A percentile compares a stretch with the other conserved stretches of the same genome.
Evolutionary conservation across 164 flowering plant species (phyloP).

Genomic region (Piper betle): DNA sequence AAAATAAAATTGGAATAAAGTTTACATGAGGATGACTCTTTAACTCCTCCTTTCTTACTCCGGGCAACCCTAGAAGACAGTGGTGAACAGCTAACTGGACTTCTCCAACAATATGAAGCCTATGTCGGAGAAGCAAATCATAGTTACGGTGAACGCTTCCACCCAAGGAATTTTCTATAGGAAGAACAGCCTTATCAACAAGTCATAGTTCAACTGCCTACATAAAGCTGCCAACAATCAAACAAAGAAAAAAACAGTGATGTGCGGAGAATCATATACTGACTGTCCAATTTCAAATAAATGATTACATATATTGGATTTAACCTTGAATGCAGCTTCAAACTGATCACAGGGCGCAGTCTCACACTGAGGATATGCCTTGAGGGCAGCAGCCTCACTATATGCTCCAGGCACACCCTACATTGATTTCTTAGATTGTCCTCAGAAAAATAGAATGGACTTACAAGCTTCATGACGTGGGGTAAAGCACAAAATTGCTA

Average conservation of each 20-base stretch:
- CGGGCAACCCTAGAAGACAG: slow-evolving; percentile 61
- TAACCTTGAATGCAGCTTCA: slow-evolving; percentile 57
- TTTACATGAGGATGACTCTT: slow-evolving; percentile 58
- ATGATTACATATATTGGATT: not conserved
- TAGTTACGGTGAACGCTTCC: slow-evolving; percentile 67
- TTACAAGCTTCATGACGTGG: too few relatives aligned
- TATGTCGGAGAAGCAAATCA: slow-evolving; percentile 61
- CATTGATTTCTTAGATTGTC: too few relatives aligned
- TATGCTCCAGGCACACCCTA: slow-evolving; percentile 54
- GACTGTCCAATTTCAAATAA: not conserved
- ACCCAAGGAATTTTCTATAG: slow-evolving; percentile 56
- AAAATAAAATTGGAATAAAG: not conserved
- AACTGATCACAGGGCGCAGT: slow-evolving; percentile 60
- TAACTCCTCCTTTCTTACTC: slow-evolving; percentile 40
- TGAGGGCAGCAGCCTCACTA: slow-evolving; percentile 55
- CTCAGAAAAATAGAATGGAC: too few relatives aligned
- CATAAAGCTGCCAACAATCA: not conserved
- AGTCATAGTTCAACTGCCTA: slow-evolving; percentile 74
- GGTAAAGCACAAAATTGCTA: slow-evolving; percentile 1
- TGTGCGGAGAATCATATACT: not conserved
- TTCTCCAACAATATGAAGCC: slow-evolving; percentile 68
- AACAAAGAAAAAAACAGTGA: slow-evolving; percentile 1
- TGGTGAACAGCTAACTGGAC: slow-evolving; percentile 47
- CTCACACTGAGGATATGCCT: slow-evolving; percentile 58
- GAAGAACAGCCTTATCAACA: slow-evolving; percentile 61